These are phyloP conservation scores for Vachellia collinsii DNA, from an alignment of 306 rosid species.

Conservation along the genomic window DNA sequence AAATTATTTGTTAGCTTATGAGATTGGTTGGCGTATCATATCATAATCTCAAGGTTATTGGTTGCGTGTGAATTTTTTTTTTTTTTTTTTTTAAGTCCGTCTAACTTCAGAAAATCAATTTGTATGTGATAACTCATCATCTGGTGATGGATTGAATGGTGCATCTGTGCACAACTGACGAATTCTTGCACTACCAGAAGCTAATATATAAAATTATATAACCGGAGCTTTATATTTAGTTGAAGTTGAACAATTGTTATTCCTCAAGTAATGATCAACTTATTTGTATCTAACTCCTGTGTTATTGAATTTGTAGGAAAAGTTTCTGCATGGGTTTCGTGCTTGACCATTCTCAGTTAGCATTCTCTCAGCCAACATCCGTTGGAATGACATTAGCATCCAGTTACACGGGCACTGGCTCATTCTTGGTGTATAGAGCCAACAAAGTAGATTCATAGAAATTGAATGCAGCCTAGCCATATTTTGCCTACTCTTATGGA, in stretches of 20 bases:
- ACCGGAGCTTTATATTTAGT: not conserved
- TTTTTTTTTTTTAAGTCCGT: not conserved
- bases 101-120: conserved; percentile 1
- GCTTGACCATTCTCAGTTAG: too few species aligned
- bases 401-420: too few species aligned
- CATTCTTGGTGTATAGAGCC: too few species aligned
- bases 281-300: not conserved
- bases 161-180: not conserved
- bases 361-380: too few species aligned
- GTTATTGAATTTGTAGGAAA: conserved; percentile 43
- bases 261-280: conserved; percentile 12
- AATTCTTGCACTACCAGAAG: not conserved
- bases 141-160: not conserved
- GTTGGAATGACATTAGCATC: too few species aligned
- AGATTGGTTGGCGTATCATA: not conserved
- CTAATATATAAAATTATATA: not conserved
- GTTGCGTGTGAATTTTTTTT: too few species aligned
- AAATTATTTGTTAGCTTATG: not conserved
- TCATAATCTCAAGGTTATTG: conserved; percentile 12
- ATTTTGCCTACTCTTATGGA: too few species aligned
- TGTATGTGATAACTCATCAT: not conserved
- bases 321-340: conserved; percentile 38
- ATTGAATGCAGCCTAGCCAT: too few species aligned
- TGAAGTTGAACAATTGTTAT: conserved; percentile 9
- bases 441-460: too few species aligned